Conservation (phyloP, 257 asterid species). For the Primulina eburnea region DNA sequence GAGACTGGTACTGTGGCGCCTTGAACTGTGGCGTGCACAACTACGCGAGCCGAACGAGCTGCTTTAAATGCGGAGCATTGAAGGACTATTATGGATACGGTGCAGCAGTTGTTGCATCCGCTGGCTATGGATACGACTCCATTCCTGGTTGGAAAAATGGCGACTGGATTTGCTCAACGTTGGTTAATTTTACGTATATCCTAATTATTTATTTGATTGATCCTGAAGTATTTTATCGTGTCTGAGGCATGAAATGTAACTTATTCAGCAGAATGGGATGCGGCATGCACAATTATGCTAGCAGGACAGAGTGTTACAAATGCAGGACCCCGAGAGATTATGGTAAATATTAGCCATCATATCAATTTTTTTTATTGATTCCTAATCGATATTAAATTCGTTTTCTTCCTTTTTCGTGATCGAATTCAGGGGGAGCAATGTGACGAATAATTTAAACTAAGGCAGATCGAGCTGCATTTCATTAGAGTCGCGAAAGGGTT, state of each 20-base stretch:
- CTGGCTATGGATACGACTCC: constrained; percentile 46
- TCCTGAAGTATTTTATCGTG: neutral
- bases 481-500: neutral
- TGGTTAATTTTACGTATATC: neutral
- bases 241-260: neutral
- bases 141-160: constrained; percentile 91
- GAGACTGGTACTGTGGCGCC: constrained; percentile 76
- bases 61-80: constrained; percentile 58
- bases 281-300: constrained; percentile 71
- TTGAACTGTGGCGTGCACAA: constrained; percentile 77
- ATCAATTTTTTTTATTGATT: no score
- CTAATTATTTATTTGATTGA: no score
- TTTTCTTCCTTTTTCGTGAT: neutral
- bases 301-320: constrained; percentile 66
- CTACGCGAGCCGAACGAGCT: constrained; percentile 73
- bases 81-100: constrained; percentile 52
- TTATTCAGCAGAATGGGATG: constrained; percentile 46
- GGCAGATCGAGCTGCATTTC: constrained; percentile 12
- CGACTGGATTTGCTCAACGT: constrained; percentile 86
- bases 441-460: constrained; percentile 14
- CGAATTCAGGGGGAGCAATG: constrained; percentile 33
- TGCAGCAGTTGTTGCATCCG: constrained; percentile 41
- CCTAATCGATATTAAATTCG: no score
- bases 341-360: constrained; percentile 28
- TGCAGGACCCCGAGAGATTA: constrained; percentile 62